Evolutionary conservation across 163 green algal species (phyloP).

Genomic region (Scenedesmus sp.): DNA sequence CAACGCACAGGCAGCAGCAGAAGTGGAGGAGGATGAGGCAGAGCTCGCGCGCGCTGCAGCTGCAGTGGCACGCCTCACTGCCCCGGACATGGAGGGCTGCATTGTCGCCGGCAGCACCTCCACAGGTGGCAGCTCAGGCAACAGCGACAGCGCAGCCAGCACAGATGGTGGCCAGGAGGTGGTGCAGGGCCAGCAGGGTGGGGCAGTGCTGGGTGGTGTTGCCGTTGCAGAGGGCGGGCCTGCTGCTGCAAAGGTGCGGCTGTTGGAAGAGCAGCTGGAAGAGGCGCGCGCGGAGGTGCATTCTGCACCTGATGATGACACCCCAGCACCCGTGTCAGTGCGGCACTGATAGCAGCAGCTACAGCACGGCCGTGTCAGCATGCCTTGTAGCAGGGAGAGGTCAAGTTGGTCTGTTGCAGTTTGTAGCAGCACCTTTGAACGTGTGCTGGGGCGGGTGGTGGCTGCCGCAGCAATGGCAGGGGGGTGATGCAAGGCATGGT

Average conservation of each 20-base stretch:
- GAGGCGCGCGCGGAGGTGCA: constrained; percentile 57
- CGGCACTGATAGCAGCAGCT: constrained; percentile 6
- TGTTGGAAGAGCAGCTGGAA: constrained; percentile 60
- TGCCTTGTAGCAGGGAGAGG: background rate
- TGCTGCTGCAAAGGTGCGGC: constrained; percentile 49
- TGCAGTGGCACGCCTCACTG: constrained; percentile 66
- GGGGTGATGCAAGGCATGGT: background rate
- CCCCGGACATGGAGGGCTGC: constrained; percentile 46
- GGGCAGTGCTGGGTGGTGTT: constrained; percentile 6
- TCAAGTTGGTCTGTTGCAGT: too few relatives aligned
- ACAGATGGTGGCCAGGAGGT: background rate
- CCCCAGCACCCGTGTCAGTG: background rate
- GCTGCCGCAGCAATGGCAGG: background rate
- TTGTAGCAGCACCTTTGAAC: background rate
- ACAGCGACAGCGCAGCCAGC: background rate
- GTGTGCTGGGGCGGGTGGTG: too few relatives aligned
- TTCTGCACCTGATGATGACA: constrained; percentile 23
- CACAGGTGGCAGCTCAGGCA: background rate
- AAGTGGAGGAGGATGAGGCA: constrained; percentile 84
- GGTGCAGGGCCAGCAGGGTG: constrained; percentile 17
- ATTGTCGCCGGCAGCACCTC: background rate
- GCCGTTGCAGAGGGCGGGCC: background rate
- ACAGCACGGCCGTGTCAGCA: background rate
- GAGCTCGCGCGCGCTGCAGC: constrained; percentile 78
- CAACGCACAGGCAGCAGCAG: constrained; percentile 74